These are phyloP conservation scores for Phytopythium chamaehyphon DNA, from an alignment of 352 stramenopile species.

Conservation along the genomic window DNA sequence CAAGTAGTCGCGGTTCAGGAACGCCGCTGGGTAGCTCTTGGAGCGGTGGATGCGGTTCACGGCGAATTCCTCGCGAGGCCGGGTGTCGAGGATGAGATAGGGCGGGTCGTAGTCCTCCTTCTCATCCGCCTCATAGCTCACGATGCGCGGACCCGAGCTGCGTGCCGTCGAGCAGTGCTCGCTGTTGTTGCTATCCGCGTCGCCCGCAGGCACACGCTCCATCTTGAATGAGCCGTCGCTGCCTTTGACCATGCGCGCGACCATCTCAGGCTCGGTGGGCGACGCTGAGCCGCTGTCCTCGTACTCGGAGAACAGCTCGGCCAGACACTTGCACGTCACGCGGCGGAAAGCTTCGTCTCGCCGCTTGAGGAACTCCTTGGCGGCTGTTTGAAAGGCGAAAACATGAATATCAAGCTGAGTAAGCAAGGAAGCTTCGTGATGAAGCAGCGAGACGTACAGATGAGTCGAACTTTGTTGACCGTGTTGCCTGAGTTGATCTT, in stretches of 20 bases:
- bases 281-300: slow-evolving; percentile 42
- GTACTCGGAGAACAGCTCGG: slow-evolving; percentile 75
- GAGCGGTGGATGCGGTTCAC: slow-evolving; percentile 64
- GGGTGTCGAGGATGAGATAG: slow-evolving; percentile 72
- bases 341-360: slow-evolving; percentile 79
- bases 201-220: slow-evolving; percentile 50
- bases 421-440: not conserved
- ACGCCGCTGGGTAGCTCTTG: slow-evolving; percentile 57
- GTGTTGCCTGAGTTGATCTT: slow-evolving; percentile 75
- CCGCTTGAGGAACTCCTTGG: slow-evolving; percentile 77
- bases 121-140: slow-evolving; percentile 76
- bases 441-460: slow-evolving; percentile 37
- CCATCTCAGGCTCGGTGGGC: slow-evolving; percentile 51
- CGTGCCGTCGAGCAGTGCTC: slow-evolving; percentile 11
- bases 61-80: slow-evolving; percentile 63
- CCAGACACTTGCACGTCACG: slow-evolving; percentile 58
- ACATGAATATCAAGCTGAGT: not conserved
- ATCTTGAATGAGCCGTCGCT: slow-evolving; percentile 61
- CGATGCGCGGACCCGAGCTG: slow-evolving; percentile 46
- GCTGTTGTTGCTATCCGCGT: slow-evolving; percentile 31
- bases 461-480: slow-evolving; percentile 72
- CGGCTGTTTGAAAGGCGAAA: slow-evolving; percentile 23
- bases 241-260: slow-evolving; percentile 72
- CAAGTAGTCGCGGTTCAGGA: slow-evolving; percentile 57
- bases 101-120: slow-evolving; percentile 72